These are phyloP conservation scores for Pseudopediastrum boryanum DNA, from an alignment of 139 green algal genomes.

Conservation along the genomic window DNA sequence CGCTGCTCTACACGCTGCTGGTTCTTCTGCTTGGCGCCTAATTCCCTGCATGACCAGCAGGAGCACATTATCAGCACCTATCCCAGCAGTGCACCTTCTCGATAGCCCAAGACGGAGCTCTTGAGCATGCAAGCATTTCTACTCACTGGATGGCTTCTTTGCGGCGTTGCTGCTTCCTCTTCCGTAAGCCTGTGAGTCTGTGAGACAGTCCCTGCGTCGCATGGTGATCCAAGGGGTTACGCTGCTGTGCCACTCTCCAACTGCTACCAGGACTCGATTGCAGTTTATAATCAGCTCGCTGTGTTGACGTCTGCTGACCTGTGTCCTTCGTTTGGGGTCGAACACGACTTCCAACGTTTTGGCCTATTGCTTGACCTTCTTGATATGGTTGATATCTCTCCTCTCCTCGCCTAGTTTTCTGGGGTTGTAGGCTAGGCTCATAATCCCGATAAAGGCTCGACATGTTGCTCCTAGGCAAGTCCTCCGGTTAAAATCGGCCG, in stretches of 20 bases:
- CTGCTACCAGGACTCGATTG: neutral
- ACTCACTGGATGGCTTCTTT: constrained; percentile 64
- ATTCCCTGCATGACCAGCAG: constrained; percentile 38
- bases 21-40: constrained; percentile 50
- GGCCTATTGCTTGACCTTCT: constrained; percentile 54
- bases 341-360: constrained; percentile 70
- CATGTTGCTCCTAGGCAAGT: too few species aligned
- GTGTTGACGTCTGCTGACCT: constrained; percentile 52
- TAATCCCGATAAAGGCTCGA: constrained; percentile 41
- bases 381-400: constrained; percentile 40
- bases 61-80: neutral
- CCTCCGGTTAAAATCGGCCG: too few species aligned
- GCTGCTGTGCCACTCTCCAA: neutral
- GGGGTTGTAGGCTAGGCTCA: constrained; percentile 38
- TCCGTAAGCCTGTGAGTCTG: constrained; percentile 76
- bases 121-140: neutral
- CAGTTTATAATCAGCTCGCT: neutral
- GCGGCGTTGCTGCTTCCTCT: constrained; percentile 71
- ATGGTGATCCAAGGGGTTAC: neutral
- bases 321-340: constrained; percentile 61
- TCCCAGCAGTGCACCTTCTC: neutral
- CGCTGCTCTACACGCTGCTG: constrained; percentile 57
- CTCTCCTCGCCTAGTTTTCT: constrained; percentile 21
- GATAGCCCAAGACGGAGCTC: neutral
- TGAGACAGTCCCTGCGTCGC: constrained; percentile 64